Percentiles rank a stretch among this genome's conserved stretches.
phyloP scores from a whole-genome alignment of 106 monocot genomes.

The Cymbidium sinense region DNA sequence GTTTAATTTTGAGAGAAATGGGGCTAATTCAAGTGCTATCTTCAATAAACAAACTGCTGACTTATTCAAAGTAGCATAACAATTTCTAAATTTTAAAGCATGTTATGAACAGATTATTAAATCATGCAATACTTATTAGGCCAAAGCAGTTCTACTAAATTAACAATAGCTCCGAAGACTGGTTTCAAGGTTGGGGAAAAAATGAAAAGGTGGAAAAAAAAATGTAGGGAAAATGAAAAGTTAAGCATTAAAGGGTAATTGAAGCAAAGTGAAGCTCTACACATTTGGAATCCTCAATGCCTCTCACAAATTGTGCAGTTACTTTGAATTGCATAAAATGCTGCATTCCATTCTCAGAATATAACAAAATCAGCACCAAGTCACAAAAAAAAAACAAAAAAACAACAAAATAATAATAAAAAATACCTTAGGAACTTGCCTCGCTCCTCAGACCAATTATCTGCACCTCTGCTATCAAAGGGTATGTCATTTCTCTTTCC shows the following conservation, averaged over 20 bases:
- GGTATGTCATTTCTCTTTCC: slow-evolving; percentile 30
- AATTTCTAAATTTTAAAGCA: not conserved
- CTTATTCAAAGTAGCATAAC: not conserved
- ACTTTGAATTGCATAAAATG: not conserved
- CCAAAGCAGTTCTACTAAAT: not conserved
- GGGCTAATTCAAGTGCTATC: not conserved
- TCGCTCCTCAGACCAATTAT: slow-evolving; percentile 63
- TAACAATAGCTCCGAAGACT: not conserved
- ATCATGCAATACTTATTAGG: not conserved
- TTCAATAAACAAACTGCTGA: not conserved
- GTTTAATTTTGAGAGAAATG: not conserved
- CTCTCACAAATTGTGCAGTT: not conserved
- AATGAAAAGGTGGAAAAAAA: not conserved
- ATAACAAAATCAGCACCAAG: not conserved
- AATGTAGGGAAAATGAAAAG: not conserved
- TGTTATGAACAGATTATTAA: not conserved
- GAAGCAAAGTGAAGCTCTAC: not conserved
- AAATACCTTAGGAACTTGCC: slow-evolving; percentile 80
- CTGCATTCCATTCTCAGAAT: not conserved
- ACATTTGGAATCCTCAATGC: not conserved
- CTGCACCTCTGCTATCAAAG: slow-evolving; percentile 87
- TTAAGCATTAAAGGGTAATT: not conserved
- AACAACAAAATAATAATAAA: no score
- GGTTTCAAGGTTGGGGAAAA: not conserved
- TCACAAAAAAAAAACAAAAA: no score